These are phyloP conservation scores for Gossypium raimondii DNA, from an alignment of 345 rosid species.

Conservation along the genomic window DNA sequence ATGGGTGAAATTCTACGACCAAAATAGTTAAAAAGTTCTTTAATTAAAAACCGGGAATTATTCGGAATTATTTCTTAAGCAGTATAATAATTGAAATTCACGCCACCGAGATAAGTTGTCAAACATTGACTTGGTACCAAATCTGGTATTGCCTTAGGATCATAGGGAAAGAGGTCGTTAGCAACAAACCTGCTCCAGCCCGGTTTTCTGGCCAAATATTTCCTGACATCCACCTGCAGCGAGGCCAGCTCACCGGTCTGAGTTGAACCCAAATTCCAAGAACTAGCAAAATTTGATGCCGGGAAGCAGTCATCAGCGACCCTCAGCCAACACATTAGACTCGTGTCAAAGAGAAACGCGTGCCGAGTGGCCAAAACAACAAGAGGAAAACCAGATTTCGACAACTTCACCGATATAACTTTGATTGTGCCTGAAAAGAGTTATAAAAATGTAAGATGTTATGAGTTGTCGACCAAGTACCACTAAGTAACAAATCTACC, in stretches of 20 bases:
- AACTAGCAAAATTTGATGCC: conserved; percentile 89
- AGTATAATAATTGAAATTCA: not conserved
- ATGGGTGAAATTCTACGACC: conserved; percentile 10
- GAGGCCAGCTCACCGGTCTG: conserved; percentile 93
- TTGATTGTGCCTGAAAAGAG: conserved; percentile 65
- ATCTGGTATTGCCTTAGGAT: not conserved
- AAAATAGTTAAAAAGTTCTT: not conserved
- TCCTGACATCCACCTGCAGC: conserved; percentile 93
- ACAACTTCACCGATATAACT: conserved; percentile 85
- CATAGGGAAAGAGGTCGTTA: not conserved
- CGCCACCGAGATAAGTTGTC: not conserved
- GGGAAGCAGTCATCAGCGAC: conserved; percentile 99
- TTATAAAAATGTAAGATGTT: not conserved
- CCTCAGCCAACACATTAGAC: conserved; percentile 96
- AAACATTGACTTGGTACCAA: not conserved
- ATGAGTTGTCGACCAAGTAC: not conserved
- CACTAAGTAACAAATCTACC: not conserved
- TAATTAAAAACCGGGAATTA: not conserved
- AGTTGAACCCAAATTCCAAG: conserved; percentile 82
- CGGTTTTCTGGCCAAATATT: conserved; percentile 94
- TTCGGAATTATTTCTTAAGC: not conserved
- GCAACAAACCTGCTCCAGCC: conserved; percentile 88
- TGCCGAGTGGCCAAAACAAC: conserved; percentile 93
- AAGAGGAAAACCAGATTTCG: conserved; percentile 93
- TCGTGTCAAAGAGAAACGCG: conserved; percentile 83